Base-by-base conservation (phyloP, 192 early-diverging fungal species). In the Gonapodya prolifera region DNA sequence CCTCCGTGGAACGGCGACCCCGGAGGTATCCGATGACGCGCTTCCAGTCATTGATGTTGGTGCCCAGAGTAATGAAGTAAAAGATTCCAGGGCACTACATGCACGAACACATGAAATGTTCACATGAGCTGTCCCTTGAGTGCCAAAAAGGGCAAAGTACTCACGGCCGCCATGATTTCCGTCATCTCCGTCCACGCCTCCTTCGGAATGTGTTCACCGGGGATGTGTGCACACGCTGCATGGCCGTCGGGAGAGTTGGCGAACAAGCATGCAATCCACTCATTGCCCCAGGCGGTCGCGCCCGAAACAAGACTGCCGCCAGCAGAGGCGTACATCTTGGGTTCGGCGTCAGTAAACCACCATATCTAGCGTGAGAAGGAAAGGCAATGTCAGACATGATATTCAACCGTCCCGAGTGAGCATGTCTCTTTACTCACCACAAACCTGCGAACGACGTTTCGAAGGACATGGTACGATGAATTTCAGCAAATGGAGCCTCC, bases 271-370 rank as follows among this genome's bases (percentile, higher is more conserved):
- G 16, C 29, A 29, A 73, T 2, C 71, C 71, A 73, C 32, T 73
- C 71, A 8, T 73, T 18, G 31, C 71, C 71, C 71, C 71, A 73
- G 18, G 2, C 71, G 8, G 71, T 32, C 18, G 71, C 71, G 71
- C 71, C 31, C 71, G 71, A 16, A 32, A 29, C 71, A 18, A 32
- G 71, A 32, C 29, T 32, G 71, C 71, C 71, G 29, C 71, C 71
- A 32, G 28, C 31, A 29, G 71, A 30, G 45, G 45, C 45, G 45
- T 16, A 32, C 18, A 73, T 2, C 31, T 18, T 32, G 71, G 71
- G 71, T 32, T 73, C 71, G 71, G 71, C 71, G 71, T 73, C 71
- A 8, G 71, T 73, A 29, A 73, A 73, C 71, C 71, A 73, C 71
- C 71, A 73, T 2, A 73, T 73, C 71, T 73, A 23, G 45, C 23